Evolutionary conservation across 306 rosid genomes (phyloP).

Genomic region (Betula pendula): DNA sequence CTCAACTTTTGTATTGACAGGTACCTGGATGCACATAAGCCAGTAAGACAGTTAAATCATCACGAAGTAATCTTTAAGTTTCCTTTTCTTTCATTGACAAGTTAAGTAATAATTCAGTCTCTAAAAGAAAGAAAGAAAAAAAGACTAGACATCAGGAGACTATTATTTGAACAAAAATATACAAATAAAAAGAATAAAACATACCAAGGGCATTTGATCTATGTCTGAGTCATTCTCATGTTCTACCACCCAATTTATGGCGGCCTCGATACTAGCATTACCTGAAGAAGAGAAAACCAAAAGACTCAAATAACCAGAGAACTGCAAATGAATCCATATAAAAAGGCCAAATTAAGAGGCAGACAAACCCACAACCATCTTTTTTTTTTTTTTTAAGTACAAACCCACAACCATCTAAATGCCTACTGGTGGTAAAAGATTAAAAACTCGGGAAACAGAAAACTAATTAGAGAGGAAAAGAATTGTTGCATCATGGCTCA

Average conservation of each 20-base stretch:
- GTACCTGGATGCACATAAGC: slow-evolving; percentile 52
- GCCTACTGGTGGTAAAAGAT: neutral
- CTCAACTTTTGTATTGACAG: slow-evolving; percentile 62
- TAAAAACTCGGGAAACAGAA: neutral
- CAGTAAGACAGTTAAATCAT: slow-evolving; percentile 7
- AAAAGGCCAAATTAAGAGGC: slow-evolving; percentile 1
- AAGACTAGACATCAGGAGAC: neutral
- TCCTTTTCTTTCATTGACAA: neutral
- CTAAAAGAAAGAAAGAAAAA: neutral
- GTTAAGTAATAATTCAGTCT: neutral
- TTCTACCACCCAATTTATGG: slow-evolving; percentile 88
- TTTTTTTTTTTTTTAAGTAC: too few species aligned
- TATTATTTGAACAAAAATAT: neutral
- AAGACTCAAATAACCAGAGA: slow-evolving; percentile 27
- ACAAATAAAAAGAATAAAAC: slow-evolving; percentile 5
- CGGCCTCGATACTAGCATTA: slow-evolving; percentile 82
- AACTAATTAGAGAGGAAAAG: neutral
- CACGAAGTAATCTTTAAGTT: neutral
- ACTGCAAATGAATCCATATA: neutral
- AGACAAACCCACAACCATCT: neutral
- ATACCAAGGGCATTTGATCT: slow-evolving; percentile 92
- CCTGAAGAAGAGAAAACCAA: slow-evolving; percentile 49
- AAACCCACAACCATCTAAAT: slow-evolving; percentile 1
- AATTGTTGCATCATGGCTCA: neutral
- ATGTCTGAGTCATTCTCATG: slow-evolving; percentile 79